phyloP scores from a whole-genome alignment of 495 filamentous ascomycete genomes.

The Talaromyces thailandensis region DNA sequence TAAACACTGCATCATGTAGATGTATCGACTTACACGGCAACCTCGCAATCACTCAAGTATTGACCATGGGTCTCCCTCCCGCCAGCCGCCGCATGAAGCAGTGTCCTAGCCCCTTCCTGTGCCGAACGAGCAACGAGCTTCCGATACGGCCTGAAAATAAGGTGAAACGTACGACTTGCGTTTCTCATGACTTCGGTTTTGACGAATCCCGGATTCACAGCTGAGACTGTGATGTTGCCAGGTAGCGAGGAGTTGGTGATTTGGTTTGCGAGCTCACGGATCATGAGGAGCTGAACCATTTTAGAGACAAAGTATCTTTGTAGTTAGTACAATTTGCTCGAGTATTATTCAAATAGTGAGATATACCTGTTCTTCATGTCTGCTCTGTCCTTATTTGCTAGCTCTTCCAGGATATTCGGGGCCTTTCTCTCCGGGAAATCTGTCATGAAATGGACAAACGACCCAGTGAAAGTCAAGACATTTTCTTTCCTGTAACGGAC shows the following conservation, averaged over 20 bases:
- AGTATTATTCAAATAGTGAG: too few relatives aligned
- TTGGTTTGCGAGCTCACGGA: conserved; percentile 20
- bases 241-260: conserved; percentile 7
- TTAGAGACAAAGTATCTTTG: conserved; percentile 29
- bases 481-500: conserved; percentile 7
- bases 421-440: conserved; percentile 21
- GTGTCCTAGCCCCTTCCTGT: conserved; percentile 7
- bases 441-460: conserved; percentile 23
- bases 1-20: neutral
- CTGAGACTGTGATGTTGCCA: conserved; percentile 12
- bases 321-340: too few relatives aligned
- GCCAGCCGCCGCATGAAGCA: conserved; percentile 8
- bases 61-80: conserved; percentile 13
- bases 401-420: conserved; percentile 15
- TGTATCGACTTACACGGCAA: neutral
- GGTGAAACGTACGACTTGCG: neutral
- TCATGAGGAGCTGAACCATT: conserved; percentile 20
- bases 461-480: conserved; percentile 17
- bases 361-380: neutral
- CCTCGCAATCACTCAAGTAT: conserved; percentile 22
- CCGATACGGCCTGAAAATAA: conserved; percentile 5
- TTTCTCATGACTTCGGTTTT: conserved; percentile 20
- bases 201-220: conserved; percentile 24
- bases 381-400: conserved; percentile 9
- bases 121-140: conserved; percentile 4